These are phyloP conservation scores for Alternaria gansuensis DNA, from an alignment of 2,329 filamentous ascomycete genomes.

Conservation along the genomic window DNA sequence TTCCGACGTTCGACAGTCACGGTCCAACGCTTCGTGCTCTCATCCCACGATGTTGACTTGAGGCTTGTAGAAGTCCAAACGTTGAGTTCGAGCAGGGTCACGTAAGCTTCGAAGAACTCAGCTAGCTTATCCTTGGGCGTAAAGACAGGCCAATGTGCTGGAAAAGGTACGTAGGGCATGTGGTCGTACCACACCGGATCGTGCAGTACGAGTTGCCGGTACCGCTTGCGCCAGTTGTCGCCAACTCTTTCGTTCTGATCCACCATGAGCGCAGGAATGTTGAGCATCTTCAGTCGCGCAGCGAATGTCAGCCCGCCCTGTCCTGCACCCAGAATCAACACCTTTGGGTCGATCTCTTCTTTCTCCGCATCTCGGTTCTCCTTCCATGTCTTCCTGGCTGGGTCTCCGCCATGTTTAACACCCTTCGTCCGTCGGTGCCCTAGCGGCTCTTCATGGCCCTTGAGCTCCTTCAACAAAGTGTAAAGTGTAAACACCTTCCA, in stretches of 20 bases:
- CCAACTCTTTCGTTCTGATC: conserved; percentile 56
- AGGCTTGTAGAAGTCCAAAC: conserved; percentile 53
- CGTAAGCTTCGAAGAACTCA: conserved; percentile 52
- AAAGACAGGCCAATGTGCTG: conserved; percentile 46
- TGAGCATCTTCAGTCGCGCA: conserved; percentile 57
- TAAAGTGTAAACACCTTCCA: conserved; percentile 55
- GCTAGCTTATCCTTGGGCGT: conserved; percentile 51
- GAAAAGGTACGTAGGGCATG: conserved; percentile 50
- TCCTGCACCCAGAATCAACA: conserved; percentile 53
- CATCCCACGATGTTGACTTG: conserved; percentile 52
- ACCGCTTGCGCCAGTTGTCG: conserved; percentile 59
- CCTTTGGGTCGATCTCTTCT: conserved; percentile 39
- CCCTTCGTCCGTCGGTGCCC: conserved; percentile 39
- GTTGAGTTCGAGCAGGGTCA: conserved; percentile 52
- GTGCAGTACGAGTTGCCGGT: conserved; percentile 56
- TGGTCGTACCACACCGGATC: conserved; percentile 54
- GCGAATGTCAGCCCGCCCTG: conserved; percentile 57
- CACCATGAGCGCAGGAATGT: conserved; percentile 56
- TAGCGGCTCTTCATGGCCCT: conserved; percentile 47
- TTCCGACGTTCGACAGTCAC: conserved; percentile 43
- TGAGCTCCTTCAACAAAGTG: conserved; percentile 51
- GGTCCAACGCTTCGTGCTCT: conserved; percentile 51
- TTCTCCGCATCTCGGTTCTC: conserved; percentile 43
- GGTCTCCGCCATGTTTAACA: conserved; percentile 43
- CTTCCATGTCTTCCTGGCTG: conserved; percentile 43